A percentile compares a stretch with the other conserved stretches of the same genome.
These are phyloP conservation scores for Chenopodium quinoa DNA, from an alignment of 148 eudicot genomes.

Conservation along the genomic window DNA sequence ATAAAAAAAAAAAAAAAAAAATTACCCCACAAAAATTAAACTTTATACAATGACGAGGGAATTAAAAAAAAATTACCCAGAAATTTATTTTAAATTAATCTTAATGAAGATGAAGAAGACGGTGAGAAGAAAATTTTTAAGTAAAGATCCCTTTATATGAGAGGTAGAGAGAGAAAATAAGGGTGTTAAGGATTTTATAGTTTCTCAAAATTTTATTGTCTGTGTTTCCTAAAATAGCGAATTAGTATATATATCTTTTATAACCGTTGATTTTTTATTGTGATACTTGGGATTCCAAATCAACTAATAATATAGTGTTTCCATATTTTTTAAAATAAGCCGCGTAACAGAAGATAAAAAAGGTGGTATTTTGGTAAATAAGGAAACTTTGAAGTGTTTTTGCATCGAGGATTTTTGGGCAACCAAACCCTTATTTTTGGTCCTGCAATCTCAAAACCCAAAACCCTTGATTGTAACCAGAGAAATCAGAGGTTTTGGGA, in stretches of 20 bases:
- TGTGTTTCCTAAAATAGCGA: neutral
- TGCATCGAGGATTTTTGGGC: neutral
- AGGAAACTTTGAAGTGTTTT: neutral
- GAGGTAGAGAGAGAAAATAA: neutral
- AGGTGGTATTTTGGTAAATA: constrained; percentile 12
- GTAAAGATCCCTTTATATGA: constrained; percentile 13
- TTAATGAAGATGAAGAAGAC: neutral
- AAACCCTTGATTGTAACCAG: constrained; percentile 4
- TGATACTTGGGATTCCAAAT: neutral
- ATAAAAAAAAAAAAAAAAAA: neutral
- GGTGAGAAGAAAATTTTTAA: constrained; percentile 18
- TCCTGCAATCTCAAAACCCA: neutral
- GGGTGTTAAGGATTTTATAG: constrained; percentile 20
- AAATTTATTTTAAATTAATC: neutral
- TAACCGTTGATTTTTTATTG: neutral
- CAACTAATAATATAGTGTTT: neutral
- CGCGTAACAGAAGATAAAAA: constrained; percentile 7
- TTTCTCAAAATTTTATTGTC: neutral
- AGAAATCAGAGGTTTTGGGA: constrained; percentile 9
- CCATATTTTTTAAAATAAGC: neutral
- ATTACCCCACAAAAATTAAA: neutral
- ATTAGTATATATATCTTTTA: neutral
- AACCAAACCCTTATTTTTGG: constrained; percentile 8
- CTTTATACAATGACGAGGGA: neutral
- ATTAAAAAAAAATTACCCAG: neutral